Evolutionary conservation across 2,329 filamentous ascomycete species (phyloP), one percentile per base, ranked within the genome.

Genomic region (Cladosporium phlei): DNA sequence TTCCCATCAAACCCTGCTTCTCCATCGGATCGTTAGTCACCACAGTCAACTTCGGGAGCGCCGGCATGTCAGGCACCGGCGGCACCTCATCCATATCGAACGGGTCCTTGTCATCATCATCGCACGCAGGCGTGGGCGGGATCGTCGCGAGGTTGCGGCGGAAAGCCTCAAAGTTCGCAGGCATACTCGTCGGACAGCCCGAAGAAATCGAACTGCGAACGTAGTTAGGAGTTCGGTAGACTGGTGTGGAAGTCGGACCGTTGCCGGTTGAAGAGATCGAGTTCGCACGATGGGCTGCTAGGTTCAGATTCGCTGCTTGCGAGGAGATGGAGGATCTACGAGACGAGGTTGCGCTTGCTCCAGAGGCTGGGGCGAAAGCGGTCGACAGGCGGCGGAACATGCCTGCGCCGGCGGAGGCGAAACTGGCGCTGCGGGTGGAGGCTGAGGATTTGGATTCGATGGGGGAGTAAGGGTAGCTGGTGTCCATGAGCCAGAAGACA

Each of bases 401-500:
- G 5, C 49, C 54, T 24, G 54, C 53, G 19, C 52, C 50, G 20
- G 58, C 55, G 14, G 54, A 58, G 3, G 60, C 57, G 29, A 63
- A 54, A 42, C 56, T 59, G 16, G 51, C 46, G 11, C 55, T 59
- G 3, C 59, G 55, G 21, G 55, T 37, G 4, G 51, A 39, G 12
- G 45, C 51, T 16, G 10, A 47, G 38, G 25, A 17, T 43, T 29
- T 37, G 24, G 11, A 11, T 49, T 19, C 45, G 47, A 42, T 50
- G 49, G 40, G 43, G 28, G 46, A 48, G 11, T 22, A 29, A n/a
- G 39, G 33, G 3, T 48, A 47, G 25, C 48, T 54, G 4, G 56
- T 46, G 40, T 62, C 66, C 65, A 73, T 70, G 47, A 73, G 66
- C 49, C 63, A 69, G 59, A 72, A 72, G 47, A 73, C 66, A 10